phyloP scores from a whole-genome alignment of 2,329 filamentous ascomycete genomes.

The Neopestalotiopsis clavispora region DNA sequence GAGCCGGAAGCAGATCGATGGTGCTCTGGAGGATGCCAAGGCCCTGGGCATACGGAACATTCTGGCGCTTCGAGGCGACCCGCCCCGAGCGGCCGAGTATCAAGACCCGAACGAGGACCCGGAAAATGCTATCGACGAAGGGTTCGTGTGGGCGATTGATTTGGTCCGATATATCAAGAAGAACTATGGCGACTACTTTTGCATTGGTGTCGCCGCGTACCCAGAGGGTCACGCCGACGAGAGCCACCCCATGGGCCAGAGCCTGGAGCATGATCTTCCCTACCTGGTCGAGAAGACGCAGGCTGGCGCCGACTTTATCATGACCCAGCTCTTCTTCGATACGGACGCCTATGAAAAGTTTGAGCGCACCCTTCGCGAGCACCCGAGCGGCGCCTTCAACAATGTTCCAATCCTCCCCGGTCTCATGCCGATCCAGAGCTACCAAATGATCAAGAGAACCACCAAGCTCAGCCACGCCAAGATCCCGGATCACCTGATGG shows the following conservation, averaged over 20 bases:
- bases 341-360: constrained; percentile 81
- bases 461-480: constrained; percentile 93
- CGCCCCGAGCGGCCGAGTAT: constrained; percentile 89
- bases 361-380: constrained; percentile 75
- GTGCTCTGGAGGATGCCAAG: constrained; percentile 89
- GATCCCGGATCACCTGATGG: constrained; percentile 73
- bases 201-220: constrained; percentile 91
- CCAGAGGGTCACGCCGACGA: constrained; percentile 95
- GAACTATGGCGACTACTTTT: constrained; percentile 92
- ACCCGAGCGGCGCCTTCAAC: constrained; percentile 85
- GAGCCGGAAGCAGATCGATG: constrained; percentile 83
- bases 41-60: constrained; percentile 92
- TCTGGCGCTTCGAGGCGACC: constrained; percentile 87
- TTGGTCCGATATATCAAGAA: constrained; percentile 87
- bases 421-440: constrained; percentile 97
- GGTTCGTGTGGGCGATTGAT: constrained; percentile 89
- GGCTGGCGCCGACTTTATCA: constrained; percentile 95
- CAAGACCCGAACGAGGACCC: constrained; percentile 63
- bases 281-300: constrained; percentile 88
- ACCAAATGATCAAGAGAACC: constrained; percentile 91
- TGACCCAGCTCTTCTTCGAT: constrained; percentile 98
- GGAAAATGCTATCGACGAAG: constrained; percentile 69
- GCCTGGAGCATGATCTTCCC: constrained; percentile 79
- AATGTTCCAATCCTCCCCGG: constrained; percentile 90
- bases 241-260: constrained; percentile 74